Evolutionary conservation across 441 rosid genomes (phyloP).

Genomic region (Populus hybrid): DNA sequence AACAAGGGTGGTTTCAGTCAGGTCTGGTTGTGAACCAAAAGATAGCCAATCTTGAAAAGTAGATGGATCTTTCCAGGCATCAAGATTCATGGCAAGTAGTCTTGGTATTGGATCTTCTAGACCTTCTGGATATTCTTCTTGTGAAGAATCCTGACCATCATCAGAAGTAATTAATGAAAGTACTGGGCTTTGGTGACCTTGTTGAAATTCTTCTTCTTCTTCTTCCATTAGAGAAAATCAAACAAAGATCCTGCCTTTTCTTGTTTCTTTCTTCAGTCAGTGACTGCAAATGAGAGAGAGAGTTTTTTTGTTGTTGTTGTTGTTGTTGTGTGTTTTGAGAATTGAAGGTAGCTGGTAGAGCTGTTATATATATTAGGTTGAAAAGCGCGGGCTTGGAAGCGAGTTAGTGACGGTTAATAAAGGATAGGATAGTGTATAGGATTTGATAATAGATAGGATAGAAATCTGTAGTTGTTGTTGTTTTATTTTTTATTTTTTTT

Average conservation of each 20-base stretch:
- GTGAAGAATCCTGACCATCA: not conserved
- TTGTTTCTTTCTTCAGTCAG: not conserved
- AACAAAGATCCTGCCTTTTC: not conserved
- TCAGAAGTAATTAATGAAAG: not conserved
- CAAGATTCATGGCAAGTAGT: conserved; percentile 25
- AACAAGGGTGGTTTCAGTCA: conserved; percentile 48
- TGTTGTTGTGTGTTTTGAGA: too few relatives aligned
- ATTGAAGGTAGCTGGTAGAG: not conserved
- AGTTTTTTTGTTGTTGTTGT: too few relatives aligned
- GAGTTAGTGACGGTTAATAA: not conserved
- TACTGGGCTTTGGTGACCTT: too few relatives aligned
- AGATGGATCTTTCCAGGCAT: conserved; percentile 19
- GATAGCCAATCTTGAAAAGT: conserved; percentile 5
- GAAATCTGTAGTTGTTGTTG: too few relatives aligned
- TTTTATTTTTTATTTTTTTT: too few relatives aligned
- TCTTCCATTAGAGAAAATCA: conserved; percentile 18
- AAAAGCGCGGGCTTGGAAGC: not conserved
- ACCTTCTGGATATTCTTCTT: conserved; percentile 14
- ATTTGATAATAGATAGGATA: too few relatives aligned
- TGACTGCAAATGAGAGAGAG: not conserved
- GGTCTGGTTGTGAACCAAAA: not conserved
- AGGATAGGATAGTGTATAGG: not conserved
- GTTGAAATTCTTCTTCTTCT: not conserved
- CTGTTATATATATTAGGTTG: too few relatives aligned
- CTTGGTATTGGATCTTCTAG: conserved; percentile 32